phyloP scores from a whole-genome alignment of 495 filamentous ascomycete genomes.

The Melanomma pulvis-pyrius region DNA sequence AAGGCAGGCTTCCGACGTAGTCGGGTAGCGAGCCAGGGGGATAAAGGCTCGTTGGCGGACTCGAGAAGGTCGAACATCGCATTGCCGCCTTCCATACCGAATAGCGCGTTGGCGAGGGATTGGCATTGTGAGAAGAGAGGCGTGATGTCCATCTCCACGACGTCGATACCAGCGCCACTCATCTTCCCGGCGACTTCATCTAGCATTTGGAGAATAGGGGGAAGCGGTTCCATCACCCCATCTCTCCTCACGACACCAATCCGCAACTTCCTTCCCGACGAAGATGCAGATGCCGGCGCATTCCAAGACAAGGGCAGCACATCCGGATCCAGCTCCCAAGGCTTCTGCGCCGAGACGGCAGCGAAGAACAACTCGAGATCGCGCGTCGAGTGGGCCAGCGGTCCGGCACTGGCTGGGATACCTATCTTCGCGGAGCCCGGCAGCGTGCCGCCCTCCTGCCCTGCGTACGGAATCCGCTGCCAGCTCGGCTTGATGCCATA shows the following conservation, averaged over 20 bases:
- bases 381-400: slow-evolving; percentile 41
- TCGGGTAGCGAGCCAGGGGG: slow-evolving; percentile 59
- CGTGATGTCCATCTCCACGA: slow-evolving; percentile 57
- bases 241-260: slow-evolving; percentile 63
- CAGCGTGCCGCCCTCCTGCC: slow-evolving; percentile 50
- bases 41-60: slow-evolving; percentile 57
- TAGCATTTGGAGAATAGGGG: slow-evolving; percentile 58
- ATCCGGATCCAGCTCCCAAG: slow-evolving; percentile 45
- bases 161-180: slow-evolving; percentile 48
- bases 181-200: slow-evolving; percentile 55
- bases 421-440: slow-evolving; percentile 36
- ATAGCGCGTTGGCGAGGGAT: slow-evolving; percentile 58
- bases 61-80: slow-evolving; percentile 59
- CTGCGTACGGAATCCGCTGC: slow-evolving; percentile 58
- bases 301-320: slow-evolving; percentile 42
- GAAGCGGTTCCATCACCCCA: slow-evolving; percentile 60
- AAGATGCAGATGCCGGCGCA: slow-evolving; percentile 18
- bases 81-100: slow-evolving; percentile 58
- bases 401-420: slow-evolving; percentile 45
- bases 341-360: slow-evolving; percentile 35
- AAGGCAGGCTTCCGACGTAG: slow-evolving; percentile 51
- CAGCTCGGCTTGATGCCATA: slow-evolving; percentile 61
- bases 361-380: slow-evolving; percentile 48
- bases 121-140: slow-evolving; percentile 57
- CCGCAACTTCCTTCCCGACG: slow-evolving; percentile 40